Evolutionary conservation across 2,329 filamentous ascomycete genomes (phyloP), one percentile per base, ranked within the genome.

Genomic region (Tolypocladium album): DNA sequence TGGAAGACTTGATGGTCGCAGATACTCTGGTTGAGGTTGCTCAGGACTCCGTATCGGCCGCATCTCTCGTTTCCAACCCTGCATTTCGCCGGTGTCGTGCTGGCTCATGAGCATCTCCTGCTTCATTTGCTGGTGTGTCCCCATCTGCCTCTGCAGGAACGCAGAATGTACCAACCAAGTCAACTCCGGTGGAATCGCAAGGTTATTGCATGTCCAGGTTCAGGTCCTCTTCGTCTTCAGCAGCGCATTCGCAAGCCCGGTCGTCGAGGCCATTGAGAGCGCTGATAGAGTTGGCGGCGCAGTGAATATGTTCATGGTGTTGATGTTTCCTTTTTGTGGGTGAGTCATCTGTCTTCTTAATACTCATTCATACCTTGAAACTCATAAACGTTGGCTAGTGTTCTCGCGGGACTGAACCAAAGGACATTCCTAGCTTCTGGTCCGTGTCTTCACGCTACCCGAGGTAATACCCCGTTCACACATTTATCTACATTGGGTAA

Each of bases 361-460:
- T 15, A 12, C 4, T 13, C 6, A 27, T 27, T 7, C 24, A 8
- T 13, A 24, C 15, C 7, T 17, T 17, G 24, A 17, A 15, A 7
- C 15, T n/a, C 6, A 4, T 50, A 17, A 50, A 5, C 2, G 45
- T 31, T 4, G 2, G 27, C 12, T n/a, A 50, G 45, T 27, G 13
- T 31, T 50, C 45, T 50, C 27, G 45, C 36, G 8, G n/a, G 31
- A 17, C 36, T 58, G n/a, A n/a, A n/a, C n/a, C n/a, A 60, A 57
- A 74, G 2, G 71, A 75, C 2, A 79, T 92, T 42, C 88, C 89
- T 0, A 76, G 82, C 6, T n/a, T n/a, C n/a, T n/a, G n/a, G n/a
- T n/a, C n/a, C 92, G 88, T 88, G 84, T 87, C 66, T 90, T 90
- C 78, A 89, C 91, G 86, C 91, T 91, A 74, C 82, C n/a, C n/a